phyloP scores from a whole-genome alignment of 805 yeast species.

The Saccharomycopsis synnaedendra region DNA sequence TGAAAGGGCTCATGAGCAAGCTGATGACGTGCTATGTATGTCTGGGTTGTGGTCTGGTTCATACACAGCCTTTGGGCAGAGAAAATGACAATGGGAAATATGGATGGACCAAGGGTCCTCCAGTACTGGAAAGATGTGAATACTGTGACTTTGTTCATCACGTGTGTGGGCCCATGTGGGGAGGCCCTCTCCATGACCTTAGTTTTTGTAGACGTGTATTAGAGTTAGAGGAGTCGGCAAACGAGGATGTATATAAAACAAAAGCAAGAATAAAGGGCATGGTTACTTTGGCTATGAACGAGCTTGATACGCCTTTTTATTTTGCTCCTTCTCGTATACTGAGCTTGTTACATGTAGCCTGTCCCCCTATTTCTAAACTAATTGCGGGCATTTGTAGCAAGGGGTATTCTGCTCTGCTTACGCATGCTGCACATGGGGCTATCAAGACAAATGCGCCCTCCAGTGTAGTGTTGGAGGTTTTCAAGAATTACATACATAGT shows the following conservation, averaged over 20 bases:
- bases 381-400: conserved; percentile 75
- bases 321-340: conserved; percentile 71
- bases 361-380: conserved; percentile 64
- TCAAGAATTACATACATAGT: conserved; percentile 48
- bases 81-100: conserved; percentile 33
- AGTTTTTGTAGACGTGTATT: conserved; percentile 58
- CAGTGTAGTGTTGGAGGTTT: conserved; percentile 63
- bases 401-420: conserved; percentile 72
- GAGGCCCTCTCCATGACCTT: conserved; percentile 60
- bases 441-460: conserved; percentile 88
- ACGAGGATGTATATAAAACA: conserved; percentile 55
- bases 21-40: conserved; percentile 77
- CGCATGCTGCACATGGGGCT: conserved; percentile 82
- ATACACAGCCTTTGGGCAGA: conserved; percentile 68
- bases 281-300: conserved; percentile 74
- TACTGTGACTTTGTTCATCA: conserved; percentile 62
- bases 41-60: conserved; percentile 71
- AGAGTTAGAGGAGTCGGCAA: conserved; percentile 36
- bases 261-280: conserved; percentile 81
- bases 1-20: conserved; percentile 66
- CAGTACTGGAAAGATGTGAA: conserved; percentile 48
- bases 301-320: conserved; percentile 67
- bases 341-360: conserved; percentile 66
- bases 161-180: conserved; percentile 96
- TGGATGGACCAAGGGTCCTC: conserved; percentile 56